A percentile compares a stretch with the other conserved stretches of the same genome.
Conservation (phyloP, 768 basidiomycete genomes). For the Kwoniella mangroviensis region DNA sequence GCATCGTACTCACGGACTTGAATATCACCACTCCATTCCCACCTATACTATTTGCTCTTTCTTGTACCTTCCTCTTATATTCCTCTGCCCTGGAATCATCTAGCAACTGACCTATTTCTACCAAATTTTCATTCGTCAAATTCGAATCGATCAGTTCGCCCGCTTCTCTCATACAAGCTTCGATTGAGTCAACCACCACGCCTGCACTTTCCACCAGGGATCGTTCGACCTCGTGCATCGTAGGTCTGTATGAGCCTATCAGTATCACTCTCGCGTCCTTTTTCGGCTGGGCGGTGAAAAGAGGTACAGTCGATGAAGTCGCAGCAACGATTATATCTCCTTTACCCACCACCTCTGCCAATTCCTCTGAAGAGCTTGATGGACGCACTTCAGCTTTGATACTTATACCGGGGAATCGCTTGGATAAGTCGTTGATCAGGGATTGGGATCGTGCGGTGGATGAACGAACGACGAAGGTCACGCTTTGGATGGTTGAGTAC, state of each 20-base stretch:
- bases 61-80: conserved; percentile 24
- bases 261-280: conserved; percentile 72
- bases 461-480: conserved; percentile 59
- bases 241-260: conserved; percentile 79
- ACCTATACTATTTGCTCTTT: conserved; percentile 57
- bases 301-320: conserved; percentile 71
- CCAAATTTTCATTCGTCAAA: conserved; percentile 59
- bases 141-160: conserved; percentile 75
- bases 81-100: conserved; percentile 15
- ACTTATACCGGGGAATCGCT: conserved; percentile 24
- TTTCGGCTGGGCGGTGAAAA: conserved; percentile 65
- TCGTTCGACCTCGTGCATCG: conserved; percentile 76
- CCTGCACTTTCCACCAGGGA: conserved; percentile 66
- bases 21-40: conserved; percentile 68
- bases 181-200: conserved; percentile 72
- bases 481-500: conserved; percentile 32
- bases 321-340: conserved; percentile 74
- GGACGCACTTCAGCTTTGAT: conserved; percentile 19
- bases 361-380: conserved; percentile 7
- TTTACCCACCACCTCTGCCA: conserved; percentile 58
- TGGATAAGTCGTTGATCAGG: conserved; percentile 25
- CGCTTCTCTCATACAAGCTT: conserved; percentile 74
- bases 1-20: conserved; percentile 68
- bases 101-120: conserved; percentile 74
- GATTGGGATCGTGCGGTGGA: conserved; percentile 54